A percentile compares a stretch with the other conserved stretches of the same genome.
These are phyloP conservation scores for Onygenales sp. DNA, from an alignment of 2,329 filamentous ascomycete genomes.

Conservation along the genomic window DNA sequence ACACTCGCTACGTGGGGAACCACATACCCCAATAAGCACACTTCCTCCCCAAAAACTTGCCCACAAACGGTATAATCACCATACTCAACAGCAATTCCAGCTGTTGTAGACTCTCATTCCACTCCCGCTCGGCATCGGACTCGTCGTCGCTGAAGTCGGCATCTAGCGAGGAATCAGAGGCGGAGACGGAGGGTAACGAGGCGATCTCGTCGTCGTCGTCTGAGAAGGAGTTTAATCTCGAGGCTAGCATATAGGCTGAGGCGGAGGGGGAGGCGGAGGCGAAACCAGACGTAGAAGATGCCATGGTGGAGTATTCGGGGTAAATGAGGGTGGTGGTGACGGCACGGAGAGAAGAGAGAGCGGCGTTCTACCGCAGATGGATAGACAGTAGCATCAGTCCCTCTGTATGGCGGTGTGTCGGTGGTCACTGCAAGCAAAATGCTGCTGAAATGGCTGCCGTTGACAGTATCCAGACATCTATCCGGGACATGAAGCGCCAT, in stretches of 20 bases:
- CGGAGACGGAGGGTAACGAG: constrained; percentile 31
- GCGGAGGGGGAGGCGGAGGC: constrained; percentile 22
- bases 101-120: constrained; percentile 90
- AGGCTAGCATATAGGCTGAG: constrained; percentile 32
- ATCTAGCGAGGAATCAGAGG: constrained; percentile 39
- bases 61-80: constrained; percentile 86
- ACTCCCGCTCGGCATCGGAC: constrained; percentile 87
- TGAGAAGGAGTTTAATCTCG: constrained; percentile 20
- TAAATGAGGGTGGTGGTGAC: not conserved
- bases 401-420: not conserved
- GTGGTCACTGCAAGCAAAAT: not conserved
- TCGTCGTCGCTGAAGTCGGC: constrained; percentile 48
- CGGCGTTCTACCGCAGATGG: not conserved
- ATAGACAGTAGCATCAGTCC: not conserved
- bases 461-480: too few relatives aligned
- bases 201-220: constrained; percentile 30
- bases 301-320: constrained; percentile 17
- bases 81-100: constrained; percentile 86
- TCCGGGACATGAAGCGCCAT: too few relatives aligned
- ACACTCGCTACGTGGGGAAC: too few relatives aligned
- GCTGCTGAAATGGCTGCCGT: not conserved
- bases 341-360: not conserved
- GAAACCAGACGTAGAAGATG: constrained; percentile 18
- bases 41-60: constrained; percentile 89
- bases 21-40: constrained; percentile 87